Evolutionary conservation across 164 flowering plant species (phyloP), one percentile per base, ranked within the genome.

Genomic region (Nymphaea thermarum): DNA sequence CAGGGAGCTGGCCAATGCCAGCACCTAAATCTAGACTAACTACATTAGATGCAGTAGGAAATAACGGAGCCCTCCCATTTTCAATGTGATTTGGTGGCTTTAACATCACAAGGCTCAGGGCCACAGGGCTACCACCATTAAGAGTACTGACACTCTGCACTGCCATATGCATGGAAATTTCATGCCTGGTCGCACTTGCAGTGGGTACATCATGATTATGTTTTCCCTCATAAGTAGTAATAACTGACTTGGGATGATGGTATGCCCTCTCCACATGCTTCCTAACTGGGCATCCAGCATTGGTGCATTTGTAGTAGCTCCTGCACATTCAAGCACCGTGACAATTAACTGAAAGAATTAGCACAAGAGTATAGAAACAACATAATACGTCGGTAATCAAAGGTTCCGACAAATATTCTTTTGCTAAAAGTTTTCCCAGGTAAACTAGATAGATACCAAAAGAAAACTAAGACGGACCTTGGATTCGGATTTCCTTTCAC

Each of bases 241-340:
- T 93, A 16, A 93, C 97, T 17, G 97, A 92, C 80, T 89, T 94
- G 3, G 95, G 96, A 77, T 94, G 96, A 72, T 94, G 96, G 16
- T 96, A 84, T 63, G 98, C 98, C 74, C 98, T 85, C 86, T 92
- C 98, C 69, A 92, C 98, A 57, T 88, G 98, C 70, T 92, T 92
- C 76, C 98, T 76, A 43, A 92, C 98, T n/a, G 92, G 86, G 74
- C 98, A 92, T 67, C 92, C 94, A 70, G 85, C 83, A 72, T 81
- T 84, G 11, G 98, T 88, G 81, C 98, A 92, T 79, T 89, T 92
- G 86, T 92, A 92, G 73, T 92, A 92, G 71, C 98, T 92, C 92
- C 98, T 92, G 82, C 77, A 80, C 2, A 47, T 47, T 7, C 55
- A 47, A 47, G 55, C 55, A 47, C 12, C 7, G 55, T 47, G 55